These are phyloP conservation scores for Cladosporium sp. DNA, from an alignment of 2,329 filamentous ascomycete genomes.

Conservation along the genomic window DNA sequence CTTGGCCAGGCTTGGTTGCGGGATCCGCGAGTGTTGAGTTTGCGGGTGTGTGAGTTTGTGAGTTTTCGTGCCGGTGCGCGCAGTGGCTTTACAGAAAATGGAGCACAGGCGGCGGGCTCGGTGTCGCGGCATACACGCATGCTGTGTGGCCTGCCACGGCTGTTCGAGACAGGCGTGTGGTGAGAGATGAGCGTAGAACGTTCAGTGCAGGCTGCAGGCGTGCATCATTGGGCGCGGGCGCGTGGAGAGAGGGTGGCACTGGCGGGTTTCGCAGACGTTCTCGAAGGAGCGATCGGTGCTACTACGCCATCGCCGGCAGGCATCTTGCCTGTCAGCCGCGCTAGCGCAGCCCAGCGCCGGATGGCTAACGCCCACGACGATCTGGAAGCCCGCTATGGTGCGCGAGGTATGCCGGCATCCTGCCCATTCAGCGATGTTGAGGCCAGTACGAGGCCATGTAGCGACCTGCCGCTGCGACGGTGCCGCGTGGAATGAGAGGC, in stretches of 20 bases:
- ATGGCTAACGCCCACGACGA: neutral
- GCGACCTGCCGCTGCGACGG: too few relatives aligned
- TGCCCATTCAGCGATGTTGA: too few relatives aligned
- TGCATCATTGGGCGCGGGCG: neutral
- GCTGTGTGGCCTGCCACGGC: neutral
- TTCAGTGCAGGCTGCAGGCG: neutral
- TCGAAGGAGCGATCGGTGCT: constrained; percentile 7
- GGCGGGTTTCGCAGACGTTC: constrained; percentile 1
- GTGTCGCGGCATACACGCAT: neutral
- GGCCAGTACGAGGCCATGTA: too few relatives aligned
- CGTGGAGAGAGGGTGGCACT: neutral
- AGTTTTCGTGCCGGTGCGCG: neutral
- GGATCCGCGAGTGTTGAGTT: neutral
- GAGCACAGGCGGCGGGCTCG: too few relatives aligned
- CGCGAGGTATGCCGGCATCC: neutral
- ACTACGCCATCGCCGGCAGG: constrained; percentile 7
- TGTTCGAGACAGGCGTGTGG: neutral
- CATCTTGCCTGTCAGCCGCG: neutral
- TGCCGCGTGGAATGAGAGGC: too few relatives aligned
- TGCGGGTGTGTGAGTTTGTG: neutral
- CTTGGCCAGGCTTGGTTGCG: neutral
- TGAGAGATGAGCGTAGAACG: neutral
- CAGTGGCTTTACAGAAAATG: neutral
- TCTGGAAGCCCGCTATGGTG: neutral
- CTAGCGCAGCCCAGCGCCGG: neutral